These are phyloP conservation scores for Calonectria naviculata DNA, from an alignment of 2,329 filamentous ascomycete species.

Conservation along the genomic window DNA sequence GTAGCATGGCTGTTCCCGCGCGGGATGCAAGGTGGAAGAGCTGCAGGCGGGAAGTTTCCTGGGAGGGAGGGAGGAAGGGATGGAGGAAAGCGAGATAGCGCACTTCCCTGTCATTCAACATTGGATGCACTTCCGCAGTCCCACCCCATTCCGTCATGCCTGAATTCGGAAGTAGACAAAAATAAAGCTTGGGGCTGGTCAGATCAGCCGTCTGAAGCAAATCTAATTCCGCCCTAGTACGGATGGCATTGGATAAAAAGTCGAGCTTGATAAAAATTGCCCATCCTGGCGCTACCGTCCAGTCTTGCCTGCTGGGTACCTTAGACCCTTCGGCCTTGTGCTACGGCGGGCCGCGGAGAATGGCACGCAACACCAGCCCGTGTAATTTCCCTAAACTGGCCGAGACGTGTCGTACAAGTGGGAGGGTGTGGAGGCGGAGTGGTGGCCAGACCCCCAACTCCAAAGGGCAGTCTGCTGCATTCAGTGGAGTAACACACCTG, in stretches of 20 bases:
- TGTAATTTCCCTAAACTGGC: constrained; percentile 8
- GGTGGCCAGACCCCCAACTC: not conserved
- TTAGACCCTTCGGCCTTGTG: not conserved
- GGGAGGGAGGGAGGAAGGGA: not conserved
- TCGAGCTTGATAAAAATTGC: not conserved
- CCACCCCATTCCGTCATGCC: not conserved
- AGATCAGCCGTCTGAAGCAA: not conserved
- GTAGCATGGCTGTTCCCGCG: not conserved
- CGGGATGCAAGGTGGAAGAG: not conserved
- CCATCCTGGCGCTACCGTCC: not conserved
- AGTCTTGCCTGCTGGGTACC: not conserved
- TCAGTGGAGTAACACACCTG: constrained; percentile 3
- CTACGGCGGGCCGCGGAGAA: not conserved
- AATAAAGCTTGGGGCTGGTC: not conserved
- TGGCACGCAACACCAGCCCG: not conserved
- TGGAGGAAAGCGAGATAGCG: constrained; percentile 23
- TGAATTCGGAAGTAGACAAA: not conserved
- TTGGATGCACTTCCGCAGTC: not conserved
- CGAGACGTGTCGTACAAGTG: constrained; percentile 16
- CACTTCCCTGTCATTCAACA: constrained; percentile 2
- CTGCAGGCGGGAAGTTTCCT: not conserved
- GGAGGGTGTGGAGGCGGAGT: constrained; percentile 10
- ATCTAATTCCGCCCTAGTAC: not conserved
- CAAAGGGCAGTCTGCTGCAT: constrained; percentile 5
- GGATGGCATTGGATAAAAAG: not conserved